Percentiles rank a stretch among this genome's conserved stretches.
Evolutionary conservation across 2,329 filamentous ascomycete genomes (phyloP).

Genomic region (Claviceps citrina): DNA sequence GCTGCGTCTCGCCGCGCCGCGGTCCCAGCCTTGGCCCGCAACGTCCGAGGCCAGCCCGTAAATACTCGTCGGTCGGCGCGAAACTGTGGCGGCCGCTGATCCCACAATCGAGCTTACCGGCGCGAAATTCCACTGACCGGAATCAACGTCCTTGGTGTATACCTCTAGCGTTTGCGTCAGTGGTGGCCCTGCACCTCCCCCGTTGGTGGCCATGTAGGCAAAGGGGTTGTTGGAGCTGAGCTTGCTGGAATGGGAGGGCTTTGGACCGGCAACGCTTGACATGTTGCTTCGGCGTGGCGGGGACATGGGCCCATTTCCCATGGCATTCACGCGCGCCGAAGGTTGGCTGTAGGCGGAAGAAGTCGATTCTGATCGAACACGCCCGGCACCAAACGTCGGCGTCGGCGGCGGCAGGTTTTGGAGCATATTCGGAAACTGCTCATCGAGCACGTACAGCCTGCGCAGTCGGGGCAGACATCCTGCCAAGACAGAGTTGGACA

Average conservation of each 20-base stretch:
- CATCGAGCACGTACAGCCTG: slow-evolving; percentile 73
- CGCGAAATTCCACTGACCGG: slow-evolving; percentile 43
- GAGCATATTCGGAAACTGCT: slow-evolving; percentile 66
- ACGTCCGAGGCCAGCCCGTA: slow-evolving; percentile 42
- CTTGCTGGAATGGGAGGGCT: slow-evolving; percentile 17
- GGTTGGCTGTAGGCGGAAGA: slow-evolving; percentile 11
- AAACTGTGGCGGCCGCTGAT: slow-evolving; percentile 12
- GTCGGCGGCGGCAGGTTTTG: slow-evolving; percentile 54
- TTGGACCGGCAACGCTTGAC: slow-evolving; percentile 8
- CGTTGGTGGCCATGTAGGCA: slow-evolving; percentile 19
- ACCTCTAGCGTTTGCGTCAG: slow-evolving; percentile 42
- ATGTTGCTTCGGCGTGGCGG: slow-evolving; percentile 14
- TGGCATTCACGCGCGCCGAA: slow-evolving; percentile 7
- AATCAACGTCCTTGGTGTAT: slow-evolving; percentile 44
- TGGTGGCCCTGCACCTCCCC: slow-evolving; percentile 11
- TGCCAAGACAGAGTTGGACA: slow-evolving; percentile 66
- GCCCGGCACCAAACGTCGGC: slow-evolving; percentile 16
- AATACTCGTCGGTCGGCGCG: slow-evolving; percentile 34
- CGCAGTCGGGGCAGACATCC: slow-evolving; percentile 59
- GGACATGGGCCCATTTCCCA: slow-evolving; percentile 12
- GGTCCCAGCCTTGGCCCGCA: slow-evolving; percentile 32
- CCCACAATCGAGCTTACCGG: slow-evolving; percentile 25
- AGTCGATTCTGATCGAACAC: slow-evolving; percentile 20
- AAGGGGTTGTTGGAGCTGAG: slow-evolving; percentile 49
- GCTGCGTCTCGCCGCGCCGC: slow-evolving; percentile 36